These are phyloP conservation scores for Leccinum angustisporum DNA, from an alignment of 1,284 basidiomycete species.

Conservation along the genomic window DNA sequence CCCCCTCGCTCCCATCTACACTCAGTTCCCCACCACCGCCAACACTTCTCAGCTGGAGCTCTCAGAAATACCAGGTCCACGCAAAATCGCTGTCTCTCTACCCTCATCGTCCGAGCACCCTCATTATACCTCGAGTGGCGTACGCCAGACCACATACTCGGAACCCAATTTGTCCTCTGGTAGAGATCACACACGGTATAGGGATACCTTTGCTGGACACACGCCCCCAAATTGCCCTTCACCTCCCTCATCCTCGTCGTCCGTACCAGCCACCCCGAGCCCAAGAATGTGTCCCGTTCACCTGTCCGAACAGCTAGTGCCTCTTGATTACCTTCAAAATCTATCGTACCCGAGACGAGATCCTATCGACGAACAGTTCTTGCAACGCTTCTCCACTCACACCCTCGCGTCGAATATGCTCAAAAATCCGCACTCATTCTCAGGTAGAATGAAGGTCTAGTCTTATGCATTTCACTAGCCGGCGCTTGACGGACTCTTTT, in stretches of 20 bases:
- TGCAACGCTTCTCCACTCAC: conserved; percentile 49
- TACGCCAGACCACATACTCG: conserved; percentile 36
- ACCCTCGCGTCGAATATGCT: conserved; percentile 22
- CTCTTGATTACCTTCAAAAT: conserved; percentile 57
- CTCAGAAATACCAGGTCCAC: conserved; percentile 19
- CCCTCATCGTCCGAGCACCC: conserved; percentile 31
- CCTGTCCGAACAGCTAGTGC: conserved; percentile 48
- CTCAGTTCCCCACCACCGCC: conserved; percentile 36
- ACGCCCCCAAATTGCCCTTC: conserved; percentile 26
- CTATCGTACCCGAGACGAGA: conserved; percentile 50
- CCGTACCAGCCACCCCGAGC: conserved; percentile 33
- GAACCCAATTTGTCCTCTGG: conserved; percentile 29
- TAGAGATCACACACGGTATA: conserved; percentile 23
- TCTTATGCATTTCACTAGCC: background rate
- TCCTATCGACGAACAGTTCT: conserved; percentile 56
- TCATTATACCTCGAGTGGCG: conserved; percentile 19
- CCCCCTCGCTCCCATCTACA: conserved; percentile 27
- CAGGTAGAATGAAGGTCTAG: conserved; percentile 30
- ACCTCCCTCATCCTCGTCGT: conserved; percentile 31
- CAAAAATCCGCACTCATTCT: conserved; percentile 31
- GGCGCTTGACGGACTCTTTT: conserved; percentile 5
- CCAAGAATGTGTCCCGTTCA: conserved; percentile 30
- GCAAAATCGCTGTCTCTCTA: conserved; percentile 33
- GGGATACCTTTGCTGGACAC: conserved; percentile 16
- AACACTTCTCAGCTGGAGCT: conserved; percentile 28